These are phyloP conservation scores for Primulina eburnea DNA, from an alignment of 257 asterid species.

Conservation along the genomic window DNA sequence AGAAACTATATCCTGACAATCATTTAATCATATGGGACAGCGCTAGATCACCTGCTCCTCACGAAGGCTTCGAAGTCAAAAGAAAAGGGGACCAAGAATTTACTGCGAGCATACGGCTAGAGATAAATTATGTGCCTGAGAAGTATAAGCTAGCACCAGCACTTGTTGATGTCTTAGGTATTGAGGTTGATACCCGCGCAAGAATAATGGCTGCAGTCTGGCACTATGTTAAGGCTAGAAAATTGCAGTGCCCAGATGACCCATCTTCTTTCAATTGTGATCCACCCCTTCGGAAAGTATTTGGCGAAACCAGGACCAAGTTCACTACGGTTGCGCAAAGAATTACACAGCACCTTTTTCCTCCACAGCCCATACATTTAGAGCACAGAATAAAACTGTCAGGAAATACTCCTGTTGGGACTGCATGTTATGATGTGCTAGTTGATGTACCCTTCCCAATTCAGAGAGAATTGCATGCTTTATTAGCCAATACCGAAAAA, in stretches of 20 bases:
- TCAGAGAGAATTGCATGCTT: slow-evolving; percentile 81
- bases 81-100: slow-evolving; percentile 95
- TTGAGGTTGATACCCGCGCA: slow-evolving; percentile 91
- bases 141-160: slow-evolving; percentile 80
- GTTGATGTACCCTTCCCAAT: slow-evolving; percentile 92
- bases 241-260: slow-evolving; percentile 80
- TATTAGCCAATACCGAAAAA: slow-evolving; percentile 86
- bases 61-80: slow-evolving; percentile 96
- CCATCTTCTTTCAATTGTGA: slow-evolving; percentile 86
- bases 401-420: slow-evolving; percentile 83
- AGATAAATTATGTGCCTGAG: slow-evolving; percentile 88
- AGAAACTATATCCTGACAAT: slow-evolving; percentile 84
- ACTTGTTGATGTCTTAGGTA: slow-evolving; percentile 77
- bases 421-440: slow-evolving; percentile 85
- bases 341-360: slow-evolving; percentile 68
- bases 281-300: slow-evolving; percentile 81
- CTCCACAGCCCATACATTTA: slow-evolving; percentile 91
- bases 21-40: slow-evolving; percentile 89
- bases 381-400: slow-evolving; percentile 88
- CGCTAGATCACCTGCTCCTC: slow-evolving; percentile 83
- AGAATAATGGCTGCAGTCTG: slow-evolving; percentile 86
- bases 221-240: slow-evolving; percentile 94
- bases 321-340: slow-evolving; percentile 82
- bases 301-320: slow-evolving; percentile 70
- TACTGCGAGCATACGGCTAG: slow-evolving; percentile 70